Evolutionary conservation across 352 stramenopile genomes (phyloP), one percentile per base, ranked within the genome.

Genomic region (Pelagophyceae sp.): DNA sequence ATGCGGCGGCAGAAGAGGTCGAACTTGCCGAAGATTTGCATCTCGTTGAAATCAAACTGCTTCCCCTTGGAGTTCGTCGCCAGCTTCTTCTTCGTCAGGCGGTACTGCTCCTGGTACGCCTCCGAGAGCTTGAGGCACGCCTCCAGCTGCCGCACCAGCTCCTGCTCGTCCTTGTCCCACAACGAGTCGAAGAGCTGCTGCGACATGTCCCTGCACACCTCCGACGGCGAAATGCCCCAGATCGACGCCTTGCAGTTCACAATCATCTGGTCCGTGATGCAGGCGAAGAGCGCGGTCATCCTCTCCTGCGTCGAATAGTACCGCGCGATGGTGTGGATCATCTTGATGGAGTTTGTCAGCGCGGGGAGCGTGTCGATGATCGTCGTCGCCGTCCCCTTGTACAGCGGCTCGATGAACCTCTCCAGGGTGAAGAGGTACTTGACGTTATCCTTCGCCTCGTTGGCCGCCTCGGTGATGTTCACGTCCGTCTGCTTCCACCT

Each of bases 261-360:
- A 81, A 99, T 98, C 94, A 99, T 98, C 83, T 99, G 95, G 82
- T 98, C 96, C 0, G 95, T 98, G 79, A 99, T 98, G 83, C 98
- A 98, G 0, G 90, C 89, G 76, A 99, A 97, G 71, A 99, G 86
- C 3, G 61, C 61, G 0, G 93, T 93, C 90, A 99, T 98, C 38
- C 95, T 88, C 80, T 98, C 95, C 5, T 90, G 96, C n/a, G 94
- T 98, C 82, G 98, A 98, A 87, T 98, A 98, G 79, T 99, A 99
- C 64, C 96, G 87, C 76, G 95, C 93, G 78, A 99, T 99, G 19
- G 93, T 98, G 81, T 98, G 95, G 78, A 99, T 98, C 96, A 99
- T 99, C 87, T 98, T 98, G 86, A 99, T 98, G 38, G 92, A 98
- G 85, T 98, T 99, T 86, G 98, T 97, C 1, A 99, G 87, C 38